phyloP scores from a whole-genome alignment of 2,329 filamentous ascomycete species.

The Alternaria triticimaculans region DNA sequence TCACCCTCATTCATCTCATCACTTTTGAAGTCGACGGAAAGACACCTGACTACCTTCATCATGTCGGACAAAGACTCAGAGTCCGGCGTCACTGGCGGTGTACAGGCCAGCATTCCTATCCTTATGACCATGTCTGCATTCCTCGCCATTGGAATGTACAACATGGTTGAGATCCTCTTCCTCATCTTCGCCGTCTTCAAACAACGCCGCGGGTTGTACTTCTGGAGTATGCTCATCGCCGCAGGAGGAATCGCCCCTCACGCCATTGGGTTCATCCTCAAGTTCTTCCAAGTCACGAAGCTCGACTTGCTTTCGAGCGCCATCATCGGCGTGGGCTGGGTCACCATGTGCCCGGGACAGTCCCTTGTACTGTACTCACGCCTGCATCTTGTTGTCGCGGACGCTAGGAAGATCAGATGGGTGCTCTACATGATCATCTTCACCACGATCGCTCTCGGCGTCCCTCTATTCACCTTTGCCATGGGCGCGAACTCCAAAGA shows the following conservation, averaged over 20 bases:
- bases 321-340: conserved; percentile 51
- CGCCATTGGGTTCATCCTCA: conserved; percentile 52
- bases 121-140: conserved; percentile 27
- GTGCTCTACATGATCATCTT: conserved; percentile 63
- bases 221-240: conserved; percentile 53
- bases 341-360: conserved; percentile 66
- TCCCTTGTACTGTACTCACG: conserved; percentile 66
- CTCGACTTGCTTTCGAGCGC: conserved; percentile 22
- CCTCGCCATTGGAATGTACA: conserved; percentile 39
- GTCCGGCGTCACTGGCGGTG: background rate
- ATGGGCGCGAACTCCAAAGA: conserved; percentile 55
- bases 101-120: conserved; percentile 4
- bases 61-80: background rate
- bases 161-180: conserved; percentile 29
- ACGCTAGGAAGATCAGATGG: conserved; percentile 49
- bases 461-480: conserved; percentile 55
- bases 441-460: conserved; percentile 51
- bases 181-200: conserved; percentile 53
- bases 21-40: background rate
- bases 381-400: conserved; percentile 60
- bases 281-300: conserved; percentile 40
- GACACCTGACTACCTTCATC: background rate
- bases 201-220: conserved; percentile 54
- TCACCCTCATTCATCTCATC: background rate
- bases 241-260: conserved; percentile 53